phyloP scores from a whole-genome alignment of 2,329 filamentous ascomycete genomes.

The Fusarium paranaense region DNA sequence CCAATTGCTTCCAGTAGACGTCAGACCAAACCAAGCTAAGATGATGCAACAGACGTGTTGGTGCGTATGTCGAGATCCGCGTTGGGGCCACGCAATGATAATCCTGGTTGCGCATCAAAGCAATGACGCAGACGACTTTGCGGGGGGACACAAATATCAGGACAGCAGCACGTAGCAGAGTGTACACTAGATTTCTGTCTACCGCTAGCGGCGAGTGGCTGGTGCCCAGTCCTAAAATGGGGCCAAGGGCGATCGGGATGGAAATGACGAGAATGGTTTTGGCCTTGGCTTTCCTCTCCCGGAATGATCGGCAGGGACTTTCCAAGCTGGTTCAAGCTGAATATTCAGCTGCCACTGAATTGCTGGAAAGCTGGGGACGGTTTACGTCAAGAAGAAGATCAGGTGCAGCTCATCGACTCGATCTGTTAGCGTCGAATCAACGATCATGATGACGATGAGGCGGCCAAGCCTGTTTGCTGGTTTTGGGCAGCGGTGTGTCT shows the following conservation, averaged over 20 bases:
- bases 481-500: neutral
- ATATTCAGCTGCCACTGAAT: neutral
- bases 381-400: constrained; percentile 16
- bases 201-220: neutral
- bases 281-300: constrained; percentile 16
- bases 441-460: constrained; percentile 33
- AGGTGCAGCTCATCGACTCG: constrained; percentile 12
- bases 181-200: neutral
- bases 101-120: neutral
- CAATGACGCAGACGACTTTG: neutral
- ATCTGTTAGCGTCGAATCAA: constrained; percentile 21
- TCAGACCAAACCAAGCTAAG: neutral
- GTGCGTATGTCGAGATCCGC: neutral
- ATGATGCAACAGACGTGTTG: constrained; percentile 24
- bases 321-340: neutral
- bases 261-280: constrained; percentile 31
- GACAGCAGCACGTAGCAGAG: too few species aligned
- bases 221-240: neutral
- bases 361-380: neutral
- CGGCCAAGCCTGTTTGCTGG: constrained; percentile 9
- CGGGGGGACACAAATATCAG: neutral
- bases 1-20: neutral
- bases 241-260: neutral
- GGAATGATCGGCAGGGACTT: constrained; percentile 27
- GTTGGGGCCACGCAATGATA: constrained; percentile 11